Evolutionary conservation across 1,284 basidiomycete genomes (phyloP).

Genomic region (Apiotrichum domesticum): DNA sequence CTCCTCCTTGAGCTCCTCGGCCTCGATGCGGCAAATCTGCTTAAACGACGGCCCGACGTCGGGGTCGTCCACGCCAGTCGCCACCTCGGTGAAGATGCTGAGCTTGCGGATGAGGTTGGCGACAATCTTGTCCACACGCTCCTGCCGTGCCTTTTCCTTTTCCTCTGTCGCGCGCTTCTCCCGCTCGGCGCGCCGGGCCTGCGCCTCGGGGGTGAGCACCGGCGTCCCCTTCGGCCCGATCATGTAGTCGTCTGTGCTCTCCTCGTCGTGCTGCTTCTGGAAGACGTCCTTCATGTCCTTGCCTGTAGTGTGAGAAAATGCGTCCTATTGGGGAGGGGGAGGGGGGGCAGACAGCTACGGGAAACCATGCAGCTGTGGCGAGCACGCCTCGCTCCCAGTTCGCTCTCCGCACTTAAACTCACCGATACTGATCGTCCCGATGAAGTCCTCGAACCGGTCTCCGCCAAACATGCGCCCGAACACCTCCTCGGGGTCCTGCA

Average conservation of each 20-base stretch:
- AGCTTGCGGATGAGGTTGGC: conserved; percentile 81
- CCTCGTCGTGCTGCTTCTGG: conserved; percentile 80
- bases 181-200: conserved; percentile 58
- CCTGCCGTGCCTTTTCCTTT: conserved; percentile 73
- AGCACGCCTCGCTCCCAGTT: conserved; percentile 8
- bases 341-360: too few relatives aligned
- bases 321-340: too few relatives aligned
- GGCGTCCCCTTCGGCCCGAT: conserved; percentile 45
- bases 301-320: conserved; percentile 53
- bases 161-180: conserved; percentile 71
- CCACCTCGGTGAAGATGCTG: conserved; percentile 85
- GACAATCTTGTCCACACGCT: conserved; percentile 74
- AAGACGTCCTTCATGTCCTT: conserved; percentile 97
- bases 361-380: neutral
- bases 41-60: conserved; percentile 51
- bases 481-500: conserved; percentile 71
- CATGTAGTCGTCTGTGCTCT: conserved; percentile 29
- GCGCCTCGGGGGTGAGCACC: conserved; percentile 72
- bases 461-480: conserved; percentile 84
- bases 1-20: conserved; percentile 79
- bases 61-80: conserved; percentile 63
- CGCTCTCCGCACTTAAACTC: conserved; percentile 7
- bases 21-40: conserved; percentile 74
- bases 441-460: conserved; percentile 50
- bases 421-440: conserved; percentile 50